Evolutionary conservation across 1,284 basidiomycete species (phyloP).

Genomic region (Coniferiporia weirii): DNA sequence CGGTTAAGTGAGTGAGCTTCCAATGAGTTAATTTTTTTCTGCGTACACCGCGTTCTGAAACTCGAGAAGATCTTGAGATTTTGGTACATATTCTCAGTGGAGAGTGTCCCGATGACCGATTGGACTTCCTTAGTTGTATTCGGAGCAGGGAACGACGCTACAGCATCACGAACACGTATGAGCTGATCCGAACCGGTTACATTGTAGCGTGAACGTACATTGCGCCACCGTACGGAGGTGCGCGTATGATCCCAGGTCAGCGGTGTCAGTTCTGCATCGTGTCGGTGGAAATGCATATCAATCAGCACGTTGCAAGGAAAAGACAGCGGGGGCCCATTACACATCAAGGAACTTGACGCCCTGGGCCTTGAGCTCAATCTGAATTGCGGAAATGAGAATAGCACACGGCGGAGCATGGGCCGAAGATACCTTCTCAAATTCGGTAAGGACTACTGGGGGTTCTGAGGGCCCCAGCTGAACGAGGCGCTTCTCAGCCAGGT

Average conservation of each 20-base stretch:
- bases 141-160: constrained; percentile 52
- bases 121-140: constrained; percentile 55
- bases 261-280: constrained; percentile 65
- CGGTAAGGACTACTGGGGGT: constrained; percentile 72
- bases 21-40: not conserved
- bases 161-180: not conserved
- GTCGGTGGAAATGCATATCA: constrained; percentile 15
- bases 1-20: not conserved
- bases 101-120: constrained; percentile 59
- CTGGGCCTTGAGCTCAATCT: constrained; percentile 75
- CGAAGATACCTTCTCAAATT: constrained; percentile 67
- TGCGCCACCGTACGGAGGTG: constrained; percentile 32
- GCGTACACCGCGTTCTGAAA: constrained; percentile 66
- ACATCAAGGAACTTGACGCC: constrained; percentile 84
- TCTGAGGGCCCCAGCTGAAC: constrained; percentile 66
- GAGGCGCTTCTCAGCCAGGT: constrained; percentile 67
- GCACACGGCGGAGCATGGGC: not conserved
- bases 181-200: not conserved
- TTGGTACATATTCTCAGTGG: constrained; percentile 58
- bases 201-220: constrained; percentile 30
- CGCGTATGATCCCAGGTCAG: constrained; percentile 48
- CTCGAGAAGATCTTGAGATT: constrained; percentile 72
- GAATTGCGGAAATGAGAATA: not conserved
- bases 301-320: constrained; percentile 20
- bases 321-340: constrained; percentile 39